Base-by-base conservation (phyloP, 2,329 filamentous ascomycete species). In the Verticillium nubilum region DNA sequence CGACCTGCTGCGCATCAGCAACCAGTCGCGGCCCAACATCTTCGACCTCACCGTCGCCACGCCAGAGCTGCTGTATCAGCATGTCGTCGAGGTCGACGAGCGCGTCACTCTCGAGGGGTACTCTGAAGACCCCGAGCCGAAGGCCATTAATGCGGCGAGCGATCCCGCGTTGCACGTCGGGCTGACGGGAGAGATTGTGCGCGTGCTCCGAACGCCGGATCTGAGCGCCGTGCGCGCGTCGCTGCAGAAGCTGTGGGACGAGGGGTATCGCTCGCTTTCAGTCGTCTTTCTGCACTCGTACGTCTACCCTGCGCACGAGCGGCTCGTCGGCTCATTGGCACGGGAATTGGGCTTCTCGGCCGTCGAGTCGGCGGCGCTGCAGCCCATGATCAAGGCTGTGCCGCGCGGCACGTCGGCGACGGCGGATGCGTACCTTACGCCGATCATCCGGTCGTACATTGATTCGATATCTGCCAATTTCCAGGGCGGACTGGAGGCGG, bases 241-340 rank as follows among this genome's bases (percentile, higher is more conserved):
- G 61, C 72, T 92, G 9, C 78, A 87, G 65, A 71, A 77, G 1
- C 78, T 92, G 1, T 86, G 84, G 61, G 80, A 84, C 31, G 76
- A 82, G 9, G 88, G 89, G 0, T 76, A 92, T 58, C 88, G 68
- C 27, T 73, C 70, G 10, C 56, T 78, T 0, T 75, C 75, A 1
- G 84, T 92, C 2, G 88, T 85, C 60, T 75, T 92, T 58, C 87
- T 91, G 79, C 89, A 92, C 67, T 86, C 86, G 9, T 92, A 92
- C 67, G 70, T 71, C 25, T 76, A 70, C 29, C 52, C 52, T 2
- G 79, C 83, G 7, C 25, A 29, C 52, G 75, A 78, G 59, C 60
- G 72, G 0, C 67, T 70, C 28, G 69, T 78, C 13, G 70, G 69
- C 17, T 62, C 65, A 0, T 60, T 78, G 0, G 76, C 76, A 0